phyloP scores from a whole-genome alignment of 2,329 filamentous ascomycete species.

The Chrysosporium queenslandicum region DNA sequence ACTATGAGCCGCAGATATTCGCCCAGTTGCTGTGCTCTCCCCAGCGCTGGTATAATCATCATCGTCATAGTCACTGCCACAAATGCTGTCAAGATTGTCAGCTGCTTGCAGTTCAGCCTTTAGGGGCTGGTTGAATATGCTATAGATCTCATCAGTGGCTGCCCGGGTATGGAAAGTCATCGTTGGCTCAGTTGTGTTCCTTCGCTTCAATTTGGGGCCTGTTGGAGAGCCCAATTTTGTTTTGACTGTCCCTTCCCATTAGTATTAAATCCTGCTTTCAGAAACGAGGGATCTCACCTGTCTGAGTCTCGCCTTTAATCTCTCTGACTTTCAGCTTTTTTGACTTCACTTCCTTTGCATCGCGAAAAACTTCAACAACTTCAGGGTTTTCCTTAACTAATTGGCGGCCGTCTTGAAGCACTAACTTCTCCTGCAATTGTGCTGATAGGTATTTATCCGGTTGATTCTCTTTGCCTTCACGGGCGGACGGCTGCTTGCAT shows the following conservation, averaged over 20 bases:
- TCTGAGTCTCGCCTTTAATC: conserved; percentile 77
- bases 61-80: conserved; percentile 54
- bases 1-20: conserved; percentile 53
- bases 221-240: conserved; percentile 85
- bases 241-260: conserved; percentile 55
- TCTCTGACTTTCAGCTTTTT: conserved; percentile 75
- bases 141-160: conserved; percentile 94
- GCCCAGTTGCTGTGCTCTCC: conserved; percentile 72
- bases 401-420: conserved; percentile 20
- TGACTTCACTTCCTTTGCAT: conserved; percentile 35
- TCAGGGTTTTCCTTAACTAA: conserved; percentile 16
- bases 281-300: conserved; percentile 50
- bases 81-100: conserved; percentile 54
- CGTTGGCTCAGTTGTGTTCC: conserved; percentile 69
- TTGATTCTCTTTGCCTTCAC: conserved; percentile 18
- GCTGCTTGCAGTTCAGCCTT: conserved; percentile 39
- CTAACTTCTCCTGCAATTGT: conserved; percentile 27
- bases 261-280: conserved; percentile 20
- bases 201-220: conserved; percentile 72
- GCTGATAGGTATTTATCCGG: conserved; percentile 23
- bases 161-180: conserved; percentile 96
- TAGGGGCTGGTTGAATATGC: conserved; percentile 85
- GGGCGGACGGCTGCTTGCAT: conserved; percentile 17
- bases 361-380: conserved; percentile 21
- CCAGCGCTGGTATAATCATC: conserved; percentile 73